Evolutionary conservation across 257 asterid genomes (phyloP), one percentile per base, ranked within the genome.

Genomic region (Solanum lycopersicoides): DNA sequence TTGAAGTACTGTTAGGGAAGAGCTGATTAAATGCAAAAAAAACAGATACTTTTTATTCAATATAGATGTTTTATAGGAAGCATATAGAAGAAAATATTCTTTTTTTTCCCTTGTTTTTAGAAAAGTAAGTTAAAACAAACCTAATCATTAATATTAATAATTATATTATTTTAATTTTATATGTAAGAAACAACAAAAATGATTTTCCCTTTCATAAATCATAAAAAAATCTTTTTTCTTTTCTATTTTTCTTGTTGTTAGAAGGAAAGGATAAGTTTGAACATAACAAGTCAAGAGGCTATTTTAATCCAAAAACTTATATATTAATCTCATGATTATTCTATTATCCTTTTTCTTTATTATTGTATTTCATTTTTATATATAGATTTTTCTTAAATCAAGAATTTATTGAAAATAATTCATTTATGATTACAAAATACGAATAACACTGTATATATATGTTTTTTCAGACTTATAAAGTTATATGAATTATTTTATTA

Each of bases 1-100:
- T 79, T 79, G 84, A 79, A 79, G 84, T 79, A 79, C 82, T 74
- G 53, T 79, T 79, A 45, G 84, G 65, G 23, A 79, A 79, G 28
- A 45, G 63, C 34, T 79, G 84, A 79, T 79, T 79, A 45, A 79
- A 79, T 44, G 84, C 84, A 5, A 47, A 47, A 79, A 45, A 44
- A 23, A 9, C 18, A 80, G n/a, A 15, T 45, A 47, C 23, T 80
- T 80, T 80, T 80, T 47, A 47, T 80, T 80, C 85, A 35, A 25
- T 44, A 45, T 47, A 9, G 68, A 39, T 80, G 69, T 50, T 45
- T 56, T 80, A 50, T 47, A 18, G 4, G 12, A 47, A 47, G 69
- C 85, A 47, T 79, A 79, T 45, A 80, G 30, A 47, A 32, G n/a
- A 47, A 30, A 80, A 45, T 28, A 80, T 18, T 80, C 68, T 77